A percentile compares a stretch with the other conserved stretches of the same genome.
These are phyloP conservation scores for Dioscorea zingiberensis DNA, from an alignment of 106 monocot genomes.

Conservation along the genomic window DNA sequence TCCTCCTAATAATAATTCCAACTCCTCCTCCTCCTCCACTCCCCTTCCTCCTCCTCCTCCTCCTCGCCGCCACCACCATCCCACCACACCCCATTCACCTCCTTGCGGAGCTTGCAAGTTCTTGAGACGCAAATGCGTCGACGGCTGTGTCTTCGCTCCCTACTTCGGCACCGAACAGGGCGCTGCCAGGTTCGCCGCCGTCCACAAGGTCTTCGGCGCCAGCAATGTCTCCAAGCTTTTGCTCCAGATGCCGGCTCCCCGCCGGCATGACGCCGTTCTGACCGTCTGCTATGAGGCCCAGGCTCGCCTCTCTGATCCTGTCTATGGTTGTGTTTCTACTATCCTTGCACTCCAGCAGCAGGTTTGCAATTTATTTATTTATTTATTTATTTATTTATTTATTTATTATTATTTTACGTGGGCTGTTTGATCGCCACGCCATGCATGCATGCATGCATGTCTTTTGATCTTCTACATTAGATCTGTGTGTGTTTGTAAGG, in stretches of 20 bases:
- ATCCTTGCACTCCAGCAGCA: constrained; percentile 74
- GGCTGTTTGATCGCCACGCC: no score
- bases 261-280: constrained; percentile 44
- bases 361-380: constrained; percentile 18
- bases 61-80: no score
- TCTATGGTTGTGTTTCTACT: constrained; percentile 79
- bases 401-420: no score
- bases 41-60: no score
- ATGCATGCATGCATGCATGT: not conserved
- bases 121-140: constrained; percentile 60
- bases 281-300: constrained; percentile 94
- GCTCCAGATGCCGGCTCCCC: constrained; percentile 30
- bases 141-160: constrained; percentile 79
- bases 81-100: not conserved
- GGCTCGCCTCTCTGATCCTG: constrained; percentile 74
- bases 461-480: no score
- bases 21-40: no score
- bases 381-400: not conserved
- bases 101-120: constrained; percentile 97
- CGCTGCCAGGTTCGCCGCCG: constrained; percentile 58
- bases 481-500: no score
- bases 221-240: constrained; percentile 86
- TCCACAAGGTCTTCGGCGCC: constrained; percentile 86
- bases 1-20: no score
- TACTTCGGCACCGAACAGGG: constrained; percentile 55